Conservation (phyloP, 2,329 filamentous ascomycete species). For the Leptographium lundbergii region DNA sequence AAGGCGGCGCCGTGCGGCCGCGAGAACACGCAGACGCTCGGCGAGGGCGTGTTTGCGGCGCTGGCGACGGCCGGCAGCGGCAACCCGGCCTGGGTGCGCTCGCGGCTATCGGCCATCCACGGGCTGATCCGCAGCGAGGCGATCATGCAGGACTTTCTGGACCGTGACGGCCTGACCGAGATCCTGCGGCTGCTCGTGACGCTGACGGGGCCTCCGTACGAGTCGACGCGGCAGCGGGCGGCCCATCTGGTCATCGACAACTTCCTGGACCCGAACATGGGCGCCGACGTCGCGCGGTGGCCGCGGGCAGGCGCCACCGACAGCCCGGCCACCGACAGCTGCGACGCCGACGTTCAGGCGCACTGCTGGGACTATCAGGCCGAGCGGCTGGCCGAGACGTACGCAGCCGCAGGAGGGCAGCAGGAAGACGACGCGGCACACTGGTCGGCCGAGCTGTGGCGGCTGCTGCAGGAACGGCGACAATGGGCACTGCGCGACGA, state of each 20-base stretch:
- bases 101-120: slow-evolving; percentile 37
- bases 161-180: slow-evolving; percentile 37
- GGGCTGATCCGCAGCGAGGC: slow-evolving; percentile 40
- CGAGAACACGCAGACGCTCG: background rate
- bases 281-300: slow-evolving; percentile 45
- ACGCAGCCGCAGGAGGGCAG: slow-evolving; percentile 16
- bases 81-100: slow-evolving; percentile 18
- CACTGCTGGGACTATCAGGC: slow-evolving; percentile 44
- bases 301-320: slow-evolving; percentile 20
- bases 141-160: slow-evolving; percentile 44
- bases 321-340: slow-evolving; percentile 13
- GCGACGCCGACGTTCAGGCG: slow-evolving; percentile 18
- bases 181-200: slow-evolving; percentile 37
- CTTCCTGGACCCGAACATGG: slow-evolving; percentile 54
- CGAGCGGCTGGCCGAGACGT: slow-evolving; percentile 22
- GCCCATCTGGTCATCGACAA: slow-evolving; percentile 49
- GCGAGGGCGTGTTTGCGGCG: background rate
- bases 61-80: background rate
- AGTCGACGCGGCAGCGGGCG: slow-evolving; percentile 37
- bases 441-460: slow-evolving; percentile 10
- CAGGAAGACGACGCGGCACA: background rate
- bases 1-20: slow-evolving; percentile 24
- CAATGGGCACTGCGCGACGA: slow-evolving; percentile 6
- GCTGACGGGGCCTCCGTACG: slow-evolving; percentile 33
- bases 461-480: slow-evolving; percentile 1